Evolutionary conservation across 1,284 basidiomycete genomes (phyloP).

Genomic region (Porogramme epimiltina): DNA sequence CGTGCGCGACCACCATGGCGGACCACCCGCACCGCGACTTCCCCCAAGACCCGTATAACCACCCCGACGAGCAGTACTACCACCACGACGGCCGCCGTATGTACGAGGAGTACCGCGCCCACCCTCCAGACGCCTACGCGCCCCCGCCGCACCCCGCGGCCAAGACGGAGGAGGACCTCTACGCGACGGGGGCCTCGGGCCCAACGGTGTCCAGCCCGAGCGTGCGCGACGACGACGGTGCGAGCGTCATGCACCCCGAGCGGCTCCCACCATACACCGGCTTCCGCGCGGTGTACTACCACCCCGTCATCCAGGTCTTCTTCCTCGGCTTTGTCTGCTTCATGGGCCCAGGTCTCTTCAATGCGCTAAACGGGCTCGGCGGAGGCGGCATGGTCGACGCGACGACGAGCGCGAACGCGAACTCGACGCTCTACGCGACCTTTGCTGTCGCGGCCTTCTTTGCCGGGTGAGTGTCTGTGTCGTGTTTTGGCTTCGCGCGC

Average conservation of each 20-base stretch:
- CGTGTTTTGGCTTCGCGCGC: conserved; percentile 17
- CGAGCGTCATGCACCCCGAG: conserved; percentile 13
- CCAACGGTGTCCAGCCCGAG: conserved; percentile 12
- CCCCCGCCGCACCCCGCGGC: neutral
- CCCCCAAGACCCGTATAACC: no score
- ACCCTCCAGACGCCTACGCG: no score
- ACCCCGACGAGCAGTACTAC: neutral
- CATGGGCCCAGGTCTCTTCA: conserved; percentile 61
- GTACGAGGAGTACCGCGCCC: neutral
- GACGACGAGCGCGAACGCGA: conserved; percentile 63
- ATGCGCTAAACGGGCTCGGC: conserved; percentile 61
- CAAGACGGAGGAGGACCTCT: conserved; percentile 8
- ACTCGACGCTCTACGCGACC: conserved; percentile 67
- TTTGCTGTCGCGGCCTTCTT: conserved; percentile 69
- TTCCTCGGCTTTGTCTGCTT: conserved; percentile 71
- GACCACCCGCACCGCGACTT: no score
- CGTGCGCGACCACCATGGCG: no score
- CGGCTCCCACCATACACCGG: conserved; percentile 32
- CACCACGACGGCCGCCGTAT: neutral
- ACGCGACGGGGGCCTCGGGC: neutral
- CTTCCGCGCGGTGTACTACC: conserved; percentile 38
- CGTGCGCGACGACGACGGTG: conserved; percentile 18
- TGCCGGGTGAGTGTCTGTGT: conserved; percentile 50
- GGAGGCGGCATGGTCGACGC: conserved; percentile 69
- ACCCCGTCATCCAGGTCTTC: conserved; percentile 45